Conservation (phyloP, 1,284 basidiomycete species). For the Apiotrichum montevideense region DNA sequence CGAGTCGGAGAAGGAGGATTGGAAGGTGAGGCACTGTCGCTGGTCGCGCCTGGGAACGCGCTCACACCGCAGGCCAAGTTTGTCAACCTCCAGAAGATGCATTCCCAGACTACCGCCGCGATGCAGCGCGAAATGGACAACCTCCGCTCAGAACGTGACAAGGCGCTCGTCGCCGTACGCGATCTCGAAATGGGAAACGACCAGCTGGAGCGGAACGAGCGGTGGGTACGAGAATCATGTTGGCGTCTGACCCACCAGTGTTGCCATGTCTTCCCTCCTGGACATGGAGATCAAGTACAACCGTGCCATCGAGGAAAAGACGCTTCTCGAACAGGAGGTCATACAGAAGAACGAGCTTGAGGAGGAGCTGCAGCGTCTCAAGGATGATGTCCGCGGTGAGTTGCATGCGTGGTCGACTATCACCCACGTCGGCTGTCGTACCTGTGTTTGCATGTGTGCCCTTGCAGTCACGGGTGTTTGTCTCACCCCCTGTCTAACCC, state of each 20-base stretch:
- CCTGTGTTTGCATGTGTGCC: too few species aligned
- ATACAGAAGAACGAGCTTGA: constrained; percentile 82
- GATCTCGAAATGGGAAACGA: constrained; percentile 95
- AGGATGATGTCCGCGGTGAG: constrained; percentile 86
- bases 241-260: constrained; percentile 45
- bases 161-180: constrained; percentile 69
- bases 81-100: constrained; percentile 77
- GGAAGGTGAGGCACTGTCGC: constrained; percentile 61
- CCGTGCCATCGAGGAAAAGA: constrained; percentile 89
- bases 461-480: too few species aligned
- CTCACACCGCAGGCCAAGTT: constrained; percentile 63
- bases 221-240: constrained; percentile 48
- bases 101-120: constrained; percentile 67
- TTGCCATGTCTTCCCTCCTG: constrained; percentile 80
- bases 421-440: too few species aligned
- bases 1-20: constrained; percentile 77
- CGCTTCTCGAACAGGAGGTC: constrained; percentile 93
- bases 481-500: neutral
- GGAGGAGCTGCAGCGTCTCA: constrained; percentile 84
- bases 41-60: neutral
- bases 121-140: constrained; percentile 71
- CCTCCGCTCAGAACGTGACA: constrained; percentile 67
- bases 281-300: constrained; percentile 91
- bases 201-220: constrained; percentile 84
- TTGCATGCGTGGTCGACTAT: neutral